Evolutionary conservation across 2,329 filamentous ascomycete genomes (phyloP), one percentile per base, ranked within the genome.

Genomic region (Cryphonectria carpinicola): DNA sequence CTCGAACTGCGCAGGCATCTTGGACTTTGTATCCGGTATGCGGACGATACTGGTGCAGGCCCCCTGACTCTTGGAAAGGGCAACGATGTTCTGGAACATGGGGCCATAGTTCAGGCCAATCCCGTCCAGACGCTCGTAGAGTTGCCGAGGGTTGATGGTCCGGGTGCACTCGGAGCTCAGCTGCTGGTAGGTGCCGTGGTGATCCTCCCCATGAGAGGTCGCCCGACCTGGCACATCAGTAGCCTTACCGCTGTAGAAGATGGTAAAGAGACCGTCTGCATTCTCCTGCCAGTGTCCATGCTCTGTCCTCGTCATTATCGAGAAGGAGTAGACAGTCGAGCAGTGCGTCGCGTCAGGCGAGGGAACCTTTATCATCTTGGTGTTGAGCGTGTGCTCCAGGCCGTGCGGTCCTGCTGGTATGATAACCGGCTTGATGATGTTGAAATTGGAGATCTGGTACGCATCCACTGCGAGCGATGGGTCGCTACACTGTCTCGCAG

Each of bases 1-100:
- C 74, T 89, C 87, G 67, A 84, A 88, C 19, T 82, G 77, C 54
- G 80, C 80, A 0, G 87, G 87, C 87, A 89, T 89, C 61, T 79
- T 81, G 3, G 82, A 79, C 73, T 78, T 83, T 1, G 86, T 89
- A 73, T 88, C 82, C 0, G 85, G 84, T 5, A 87, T 79, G 10
- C 77, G 75, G 5, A 88, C 76, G 3, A 77, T 79, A 66, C 79
- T 80, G 52, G 81, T 75, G 64, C 82, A 84, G 11, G 76, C 71
- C 22, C 77, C 75, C 32, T 77, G 72, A 1, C 80, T 76, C 54
- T 78, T 83, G 14, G 80, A 73, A 2, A 80, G 74, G 17, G 78
- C 76, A 3, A 71, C 74, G 41, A 87, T 81, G 70, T 87, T 88
- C 61, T 82, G 84, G 74, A 88, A 88, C 3, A 82, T 75, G 1